A percentile compares a stretch with the other conserved stretches of the same genome.
phyloP scores from a whole-genome alignment of 208 protist genomes.

The Leishmania arabica region DNA sequence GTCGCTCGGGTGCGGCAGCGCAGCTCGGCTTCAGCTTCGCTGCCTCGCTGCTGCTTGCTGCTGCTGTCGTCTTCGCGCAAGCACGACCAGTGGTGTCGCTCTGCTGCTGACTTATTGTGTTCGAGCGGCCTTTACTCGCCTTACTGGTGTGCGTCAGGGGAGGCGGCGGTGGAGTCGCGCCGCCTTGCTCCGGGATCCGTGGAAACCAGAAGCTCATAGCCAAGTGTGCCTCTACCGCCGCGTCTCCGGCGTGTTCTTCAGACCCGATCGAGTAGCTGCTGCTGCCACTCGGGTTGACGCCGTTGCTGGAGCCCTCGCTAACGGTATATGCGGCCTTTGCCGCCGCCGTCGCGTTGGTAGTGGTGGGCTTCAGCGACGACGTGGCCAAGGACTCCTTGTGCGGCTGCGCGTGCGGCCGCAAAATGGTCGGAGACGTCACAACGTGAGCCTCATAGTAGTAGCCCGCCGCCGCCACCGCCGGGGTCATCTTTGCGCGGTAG shows the following conservation, averaged over 20 bases:
- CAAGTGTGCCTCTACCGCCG: neutral
- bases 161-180: neutral
- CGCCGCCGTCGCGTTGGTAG: neutral
- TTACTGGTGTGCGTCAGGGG: neutral
- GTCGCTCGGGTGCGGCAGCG: neutral
- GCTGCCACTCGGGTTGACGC: neutral
- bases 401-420: neutral
- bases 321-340: neutral
- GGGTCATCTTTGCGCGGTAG: constrained; percentile 23
- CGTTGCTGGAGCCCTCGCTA: neutral
- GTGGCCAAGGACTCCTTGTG: neutral
- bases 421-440: neutral
- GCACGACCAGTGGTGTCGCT: neutral
- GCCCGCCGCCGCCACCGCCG: constrained; percentile 22
- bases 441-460: constrained; percentile 18
- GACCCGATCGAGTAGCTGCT: neutral
- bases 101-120: neutral
- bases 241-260: neutral
- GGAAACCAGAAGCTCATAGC: neutral
- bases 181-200: neutral
- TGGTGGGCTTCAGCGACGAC: neutral
- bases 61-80: neutral
- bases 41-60: neutral
- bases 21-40: neutral
- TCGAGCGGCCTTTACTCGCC: neutral